phyloP scores from a whole-genome alignment of 106 monocot genomes.

The Dendrobium catenatum region DNA sequence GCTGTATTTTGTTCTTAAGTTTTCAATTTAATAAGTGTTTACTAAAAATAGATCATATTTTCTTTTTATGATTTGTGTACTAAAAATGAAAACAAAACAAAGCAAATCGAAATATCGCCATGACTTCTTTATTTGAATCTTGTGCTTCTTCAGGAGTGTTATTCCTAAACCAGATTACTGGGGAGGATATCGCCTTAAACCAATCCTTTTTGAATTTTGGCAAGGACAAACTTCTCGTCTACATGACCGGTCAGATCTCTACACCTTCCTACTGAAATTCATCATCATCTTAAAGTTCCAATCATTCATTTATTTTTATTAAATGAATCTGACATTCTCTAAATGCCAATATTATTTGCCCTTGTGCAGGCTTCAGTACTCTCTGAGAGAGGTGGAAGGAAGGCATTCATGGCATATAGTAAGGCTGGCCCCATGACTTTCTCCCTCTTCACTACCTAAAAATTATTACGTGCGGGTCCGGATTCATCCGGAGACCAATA shows the following conservation, averaged over 20 bases:
- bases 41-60: no score
- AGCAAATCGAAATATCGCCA: not conserved
- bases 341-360: not conserved
- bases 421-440: constrained; percentile 88
- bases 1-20: no score
- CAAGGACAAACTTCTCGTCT: constrained; percentile 95
- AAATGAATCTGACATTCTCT: constrained; percentile 4
- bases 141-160: constrained; percentile 32
- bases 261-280: not conserved
- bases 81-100: not conserved
- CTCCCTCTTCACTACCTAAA: constrained; percentile 7
- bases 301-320: constrained; percentile 1
- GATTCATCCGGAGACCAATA: no score
- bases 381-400: constrained; percentile 54
- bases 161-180: constrained; percentile 90
- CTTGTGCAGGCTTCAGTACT: constrained; percentile 60
- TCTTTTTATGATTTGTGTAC: no score
- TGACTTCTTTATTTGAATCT: not conserved
- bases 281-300: no score
- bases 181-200: constrained; percentile 89
- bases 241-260: constrained; percentile 67
- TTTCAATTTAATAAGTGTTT: no score
- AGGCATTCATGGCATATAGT: constrained; percentile 55
- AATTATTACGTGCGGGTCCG: no score
- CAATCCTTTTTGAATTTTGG: constrained; percentile 81